Percentiles rank a stretch among this genome's conserved stretches.
Conservation (phyloP, 2,329 filamentous ascomycete species). For the Cryphonectria radicalis region DNA sequence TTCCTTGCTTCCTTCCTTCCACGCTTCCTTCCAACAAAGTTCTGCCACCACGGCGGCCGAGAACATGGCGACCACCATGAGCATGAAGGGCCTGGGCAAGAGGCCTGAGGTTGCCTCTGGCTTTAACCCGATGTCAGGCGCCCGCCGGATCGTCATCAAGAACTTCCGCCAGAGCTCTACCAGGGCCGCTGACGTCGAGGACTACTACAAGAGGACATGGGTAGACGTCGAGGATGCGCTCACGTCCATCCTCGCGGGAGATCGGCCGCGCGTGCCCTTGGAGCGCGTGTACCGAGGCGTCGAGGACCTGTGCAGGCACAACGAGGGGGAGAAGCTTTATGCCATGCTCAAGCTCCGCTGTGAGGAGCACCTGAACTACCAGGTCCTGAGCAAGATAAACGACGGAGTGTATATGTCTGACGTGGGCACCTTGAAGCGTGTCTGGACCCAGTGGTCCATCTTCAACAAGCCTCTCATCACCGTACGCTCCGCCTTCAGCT, state of each 20-base stretch:
- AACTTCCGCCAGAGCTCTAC: conserved; percentile 74
- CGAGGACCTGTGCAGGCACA: conserved; percentile 87
- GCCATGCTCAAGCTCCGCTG: conserved; percentile 68
- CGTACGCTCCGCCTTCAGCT: conserved; percentile 89
- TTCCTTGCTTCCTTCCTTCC: background rate
- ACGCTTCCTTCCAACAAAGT: background rate
- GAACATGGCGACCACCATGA: conserved; percentile 33
- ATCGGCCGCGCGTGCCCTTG: conserved; percentile 70
- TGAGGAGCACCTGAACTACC: conserved; percentile 67
- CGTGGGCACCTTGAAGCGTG: conserved; percentile 64
- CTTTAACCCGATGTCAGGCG: conserved; percentile 76
- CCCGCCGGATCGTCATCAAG: conserved; percentile 90
- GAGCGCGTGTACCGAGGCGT: conserved; percentile 89
- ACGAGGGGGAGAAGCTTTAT: conserved; percentile 70
- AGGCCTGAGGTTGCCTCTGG: conserved; percentile 44
- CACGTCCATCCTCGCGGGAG: conserved; percentile 70
- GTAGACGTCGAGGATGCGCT: conserved; percentile 75
- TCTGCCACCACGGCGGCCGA: background rate
- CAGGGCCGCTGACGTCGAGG: conserved; percentile 63
- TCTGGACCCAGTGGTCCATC: conserved; percentile 66
- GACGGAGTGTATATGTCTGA: conserved; percentile 56
- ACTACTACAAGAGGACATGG: conserved; percentile 80
- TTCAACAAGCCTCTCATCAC: conserved; percentile 75
- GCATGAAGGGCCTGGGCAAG: conserved; percentile 41
- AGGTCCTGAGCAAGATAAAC: conserved; percentile 60